Base-by-base conservation (phyloP, 768 basidiomycete genomes). In the Amanita pallidorosea region DNA sequence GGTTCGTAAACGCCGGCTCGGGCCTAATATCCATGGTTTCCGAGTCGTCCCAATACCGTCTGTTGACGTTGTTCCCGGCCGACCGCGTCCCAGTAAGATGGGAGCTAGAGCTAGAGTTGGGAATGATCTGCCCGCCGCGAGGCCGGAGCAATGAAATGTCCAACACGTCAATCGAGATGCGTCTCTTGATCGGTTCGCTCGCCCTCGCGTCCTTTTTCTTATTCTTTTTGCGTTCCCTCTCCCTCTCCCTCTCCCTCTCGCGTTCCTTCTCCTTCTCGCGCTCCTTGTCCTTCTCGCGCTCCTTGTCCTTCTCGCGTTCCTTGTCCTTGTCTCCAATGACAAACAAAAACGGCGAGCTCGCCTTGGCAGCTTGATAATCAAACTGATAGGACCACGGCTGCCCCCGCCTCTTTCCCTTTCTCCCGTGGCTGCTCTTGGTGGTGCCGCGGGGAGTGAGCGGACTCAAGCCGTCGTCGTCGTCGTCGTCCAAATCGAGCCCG, bases 311-410 rank as follows among this genome's bases (percentile, higher is more conserved):
- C 35, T 37, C 37, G 20, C 37, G 50, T 33, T 48, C 52, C 44
- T 45, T 38, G 17, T 48, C 45, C 44, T 47, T 42, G 33, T 43
- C 49, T 3, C 43, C 41, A 42, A 29, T 41, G 31, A 18, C 50
- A 44, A 51, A 44, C 23, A 45, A 29, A 45, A 57, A 57, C 17
- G 56, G 56, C 20, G 56, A 57, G 23, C 49, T 51, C 11, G 48
- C 58, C 44, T 45, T 49, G 29, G 59, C 57, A 20, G 48, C 55
- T 22, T 50, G 41, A 49, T 54, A 61, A 35, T 53, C 52, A 49
- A 56, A 62, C 55, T 55, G 59, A 50, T 60, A 62, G 42, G 61
- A 62, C 54, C 61, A 38, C 2, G 61, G 61, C 51, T 62, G 61
- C 31, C 33, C 43, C 2, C 51, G 53, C 17, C 54, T 53, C 48